A percentile compares a stretch with the other conserved stretches of the same genome.
These are phyloP conservation scores for Volvox africanus DNA, from an alignment of 139 green algal genomes.

Conservation along the genomic window DNA sequence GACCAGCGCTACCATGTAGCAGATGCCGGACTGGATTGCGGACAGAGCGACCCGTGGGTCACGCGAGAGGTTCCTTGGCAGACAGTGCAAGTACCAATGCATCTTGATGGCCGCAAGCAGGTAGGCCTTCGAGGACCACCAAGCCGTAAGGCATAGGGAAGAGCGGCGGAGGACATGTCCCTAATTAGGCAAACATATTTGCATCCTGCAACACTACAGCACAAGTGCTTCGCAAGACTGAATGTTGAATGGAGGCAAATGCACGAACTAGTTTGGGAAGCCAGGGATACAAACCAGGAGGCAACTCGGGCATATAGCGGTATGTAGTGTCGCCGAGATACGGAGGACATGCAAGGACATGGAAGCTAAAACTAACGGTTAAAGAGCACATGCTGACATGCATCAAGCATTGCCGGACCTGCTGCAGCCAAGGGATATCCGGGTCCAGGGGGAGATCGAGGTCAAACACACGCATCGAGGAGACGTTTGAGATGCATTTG, in stretches of 20 bases:
- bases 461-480: too few species aligned
- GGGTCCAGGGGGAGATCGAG: too few species aligned
- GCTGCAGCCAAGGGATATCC: too few species aligned
- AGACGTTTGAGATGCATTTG: too few species aligned
- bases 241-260: background rate
- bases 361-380: too few species aligned
- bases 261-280: too few species aligned
- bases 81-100: slow-evolving; percentile 76
- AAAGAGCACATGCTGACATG: too few species aligned
- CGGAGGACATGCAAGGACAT: too few species aligned
- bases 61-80: slow-evolving; percentile 38
- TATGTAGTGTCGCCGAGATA: too few species aligned
- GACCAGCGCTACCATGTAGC: slow-evolving; percentile 52
- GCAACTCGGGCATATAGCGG: too few species aligned
- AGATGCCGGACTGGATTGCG: slow-evolving; percentile 41
- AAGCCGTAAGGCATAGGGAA: background rate
- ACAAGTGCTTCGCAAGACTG: background rate
- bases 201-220: background rate
- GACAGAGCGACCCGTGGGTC: slow-evolving; percentile 42
- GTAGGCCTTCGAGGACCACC: slow-evolving; percentile 69
- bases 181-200: background rate
- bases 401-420: too few species aligned
- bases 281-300: too few species aligned
- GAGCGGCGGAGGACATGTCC: background rate
- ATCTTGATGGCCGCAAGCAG: slow-evolving; percentile 88